A percentile compares a stretch with the other conserved stretches of the same genome.
phyloP scores from a whole-genome alignment of 257 asterid genomes.

The Nicotiana tomentosiformis region DNA sequence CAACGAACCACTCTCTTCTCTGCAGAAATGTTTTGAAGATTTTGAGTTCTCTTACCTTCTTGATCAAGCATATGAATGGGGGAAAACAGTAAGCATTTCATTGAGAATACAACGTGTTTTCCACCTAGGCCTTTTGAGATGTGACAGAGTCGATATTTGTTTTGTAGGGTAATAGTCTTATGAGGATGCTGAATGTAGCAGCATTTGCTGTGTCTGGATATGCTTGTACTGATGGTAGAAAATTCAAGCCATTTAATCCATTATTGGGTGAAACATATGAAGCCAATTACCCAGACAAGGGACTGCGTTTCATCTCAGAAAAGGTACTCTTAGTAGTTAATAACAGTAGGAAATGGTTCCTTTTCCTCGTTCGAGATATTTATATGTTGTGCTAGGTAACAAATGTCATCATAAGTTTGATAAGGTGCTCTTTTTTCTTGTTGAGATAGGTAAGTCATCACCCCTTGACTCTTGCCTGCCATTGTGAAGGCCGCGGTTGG shows the following conservation, averaged over 20 bases:
- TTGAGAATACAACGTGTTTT: background rate
- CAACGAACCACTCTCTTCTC: constrained; percentile 22
- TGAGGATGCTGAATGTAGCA: constrained; percentile 24
- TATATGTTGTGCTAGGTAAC: background rate
- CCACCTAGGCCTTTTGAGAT: background rate
- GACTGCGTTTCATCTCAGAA: constrained; percentile 23
- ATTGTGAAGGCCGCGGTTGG: constrained; percentile 25
- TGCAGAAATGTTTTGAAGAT: constrained; percentile 19
- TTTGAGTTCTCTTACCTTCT: constrained; percentile 21
- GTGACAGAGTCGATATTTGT: background rate
- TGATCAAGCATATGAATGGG: constrained; percentile 24
- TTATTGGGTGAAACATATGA: constrained; percentile 26
- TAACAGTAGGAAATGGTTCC: background rate
- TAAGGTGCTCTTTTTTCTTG: background rate
- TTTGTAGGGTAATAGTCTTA: constrained; percentile 21
- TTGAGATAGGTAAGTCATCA: constrained; percentile 25
- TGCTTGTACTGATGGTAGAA: constrained; percentile 24
- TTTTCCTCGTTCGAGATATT: background rate
- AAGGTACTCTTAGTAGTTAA: constrained; percentile 7
- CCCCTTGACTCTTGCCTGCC: constrained; percentile 20
- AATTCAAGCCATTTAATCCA: constrained; percentile 28
- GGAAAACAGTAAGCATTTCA: constrained; percentile 14
- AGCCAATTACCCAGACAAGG: constrained; percentile 24
- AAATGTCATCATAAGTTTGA: background rate
- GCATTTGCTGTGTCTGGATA: constrained; percentile 30